Conservation (phyloP, 2,329 filamentous ascomycete species). For the Alternaria panax region DNA sequence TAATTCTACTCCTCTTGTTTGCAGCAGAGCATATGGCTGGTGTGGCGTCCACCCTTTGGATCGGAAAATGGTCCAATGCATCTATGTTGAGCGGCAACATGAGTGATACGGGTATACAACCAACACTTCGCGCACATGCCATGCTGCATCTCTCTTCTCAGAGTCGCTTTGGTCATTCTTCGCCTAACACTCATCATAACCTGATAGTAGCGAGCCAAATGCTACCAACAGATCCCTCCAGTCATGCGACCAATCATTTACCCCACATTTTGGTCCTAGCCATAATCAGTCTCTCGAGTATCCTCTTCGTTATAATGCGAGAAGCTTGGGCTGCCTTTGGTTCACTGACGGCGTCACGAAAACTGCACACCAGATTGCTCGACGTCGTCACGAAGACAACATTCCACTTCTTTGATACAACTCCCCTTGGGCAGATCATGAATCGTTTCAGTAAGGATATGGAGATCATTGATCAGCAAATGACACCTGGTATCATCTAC, state of each 20-base stretch:
- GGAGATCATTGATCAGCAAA: conserved; percentile 1
- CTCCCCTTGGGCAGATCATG: background rate
- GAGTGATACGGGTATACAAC: background rate
- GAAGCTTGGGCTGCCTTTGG: conserved; percentile 2
- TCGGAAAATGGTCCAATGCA: background rate
- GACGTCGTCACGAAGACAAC: background rate
- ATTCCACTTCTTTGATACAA: conserved; percentile 1
- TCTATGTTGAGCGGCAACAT: background rate
- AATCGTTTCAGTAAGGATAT: conserved; percentile 2
- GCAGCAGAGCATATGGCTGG: background rate
- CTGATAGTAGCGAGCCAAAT: background rate
- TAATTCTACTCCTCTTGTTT: background rate
- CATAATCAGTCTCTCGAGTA: background rate
- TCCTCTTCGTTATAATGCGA: background rate
- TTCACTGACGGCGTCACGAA: background rate
- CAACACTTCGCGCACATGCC: background rate
- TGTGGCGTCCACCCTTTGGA: background rate
- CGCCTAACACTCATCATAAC: background rate
- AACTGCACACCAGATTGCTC: conserved; percentile 1
- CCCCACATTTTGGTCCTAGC: background rate
- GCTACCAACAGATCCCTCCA: background rate
- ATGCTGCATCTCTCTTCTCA: background rate
- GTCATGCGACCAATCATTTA: background rate
- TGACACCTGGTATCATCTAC: background rate
- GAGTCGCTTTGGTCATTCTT: background rate